Conservation (phyloP, 805 yeast species). For the Jamesozyma hellenica region DNA sequence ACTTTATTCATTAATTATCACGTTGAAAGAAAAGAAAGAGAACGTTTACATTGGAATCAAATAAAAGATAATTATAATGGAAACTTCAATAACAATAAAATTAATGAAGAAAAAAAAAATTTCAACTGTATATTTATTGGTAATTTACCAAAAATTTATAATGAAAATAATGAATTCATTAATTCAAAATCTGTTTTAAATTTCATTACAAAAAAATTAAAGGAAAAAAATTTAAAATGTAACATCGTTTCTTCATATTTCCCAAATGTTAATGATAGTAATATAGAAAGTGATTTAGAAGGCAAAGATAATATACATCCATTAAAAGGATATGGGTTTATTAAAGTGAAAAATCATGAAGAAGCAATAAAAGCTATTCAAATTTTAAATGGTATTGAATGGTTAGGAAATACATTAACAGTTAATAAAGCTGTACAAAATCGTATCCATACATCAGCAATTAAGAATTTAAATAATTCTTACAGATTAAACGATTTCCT, state of each 20-base stretch:
- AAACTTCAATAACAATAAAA: neutral
- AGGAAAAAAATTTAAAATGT: constrained; percentile 31
- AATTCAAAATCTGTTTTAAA: constrained; percentile 26
- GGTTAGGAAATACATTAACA: constrained; percentile 23
- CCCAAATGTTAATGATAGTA: constrained; percentile 16
- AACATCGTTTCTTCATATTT: constrained; percentile 23
- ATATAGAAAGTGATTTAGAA: neutral
- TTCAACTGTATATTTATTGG: constrained; percentile 47
- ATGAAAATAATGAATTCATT: constrained; percentile 19
- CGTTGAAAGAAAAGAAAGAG: constrained; percentile 53
- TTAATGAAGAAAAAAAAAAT: constrained; percentile 29
- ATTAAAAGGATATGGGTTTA: constrained; percentile 42
- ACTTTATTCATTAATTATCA: constrained; percentile 48
- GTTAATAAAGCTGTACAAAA: constrained; percentile 34
- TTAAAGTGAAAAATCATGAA: constrained; percentile 40
- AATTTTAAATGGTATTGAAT: constrained; percentile 36
- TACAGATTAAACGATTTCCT: neutral
- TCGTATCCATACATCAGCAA: constrained; percentile 9
- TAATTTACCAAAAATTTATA: constrained; percentile 36
- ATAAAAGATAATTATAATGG: constrained; percentile 25
- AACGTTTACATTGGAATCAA: constrained; percentile 33
- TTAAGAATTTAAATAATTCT: neutral
- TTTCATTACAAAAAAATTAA: constrained; percentile 36
- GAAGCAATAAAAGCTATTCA: constrained; percentile 42
- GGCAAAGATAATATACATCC: constrained; percentile 5